A percentile compares a stretch with the other conserved stretches of the same genome.
These are phyloP conservation scores for Hypomontagnella submonticulosa DNA, from an alignment of 495 filamentous ascomycete species.

Conservation along the genomic window DNA sequence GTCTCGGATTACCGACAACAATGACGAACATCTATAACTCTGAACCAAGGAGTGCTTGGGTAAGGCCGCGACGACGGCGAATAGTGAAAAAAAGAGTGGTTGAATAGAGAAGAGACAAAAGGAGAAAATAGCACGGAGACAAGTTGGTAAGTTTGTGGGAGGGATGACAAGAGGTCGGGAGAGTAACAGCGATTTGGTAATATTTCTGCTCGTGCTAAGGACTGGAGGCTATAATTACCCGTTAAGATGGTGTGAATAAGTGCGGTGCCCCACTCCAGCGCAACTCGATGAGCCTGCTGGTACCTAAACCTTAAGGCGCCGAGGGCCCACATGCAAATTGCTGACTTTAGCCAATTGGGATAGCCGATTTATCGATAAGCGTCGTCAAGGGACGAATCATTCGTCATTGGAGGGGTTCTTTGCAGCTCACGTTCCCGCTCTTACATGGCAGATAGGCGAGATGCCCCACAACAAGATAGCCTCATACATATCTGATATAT, in stretches of 20 bases:
- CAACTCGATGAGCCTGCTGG: slow-evolving; percentile 28
- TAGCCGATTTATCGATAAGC: slow-evolving; percentile 36
- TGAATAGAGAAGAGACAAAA: background rate
- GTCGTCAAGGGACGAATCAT: slow-evolving; percentile 19
- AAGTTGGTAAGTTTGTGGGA: slow-evolving; percentile 29
- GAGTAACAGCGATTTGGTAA: slow-evolving; percentile 38
- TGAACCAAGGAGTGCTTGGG: slow-evolving; percentile 1
- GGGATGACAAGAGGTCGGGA: slow-evolving; percentile 35
- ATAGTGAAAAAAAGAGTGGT: background rate
- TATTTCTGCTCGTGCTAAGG: slow-evolving; percentile 36
- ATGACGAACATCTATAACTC: slow-evolving; percentile 26
- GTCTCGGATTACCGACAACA: slow-evolving; percentile 38
- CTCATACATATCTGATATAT: slow-evolving; percentile 7
- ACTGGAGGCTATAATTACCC: slow-evolving; percentile 39
- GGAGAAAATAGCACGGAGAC: slow-evolving; percentile 15
- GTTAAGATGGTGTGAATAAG: slow-evolving; percentile 27
- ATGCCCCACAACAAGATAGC: slow-evolving; percentile 35
- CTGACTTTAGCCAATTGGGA: slow-evolving; percentile 14
- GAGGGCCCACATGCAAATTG: slow-evolving; percentile 17
- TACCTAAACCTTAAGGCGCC: slow-evolving; percentile 36
- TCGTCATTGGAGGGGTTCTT: slow-evolving; percentile 40
- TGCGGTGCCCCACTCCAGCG: slow-evolving; percentile 35
- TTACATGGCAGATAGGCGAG: slow-evolving; percentile 29
- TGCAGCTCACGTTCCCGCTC: slow-evolving; percentile 32
- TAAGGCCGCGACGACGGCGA: background rate